These are phyloP conservation scores for Borovskyia barvae DNA, from an alignment of 208 protist genomes.

Conservation along the genomic window DNA sequence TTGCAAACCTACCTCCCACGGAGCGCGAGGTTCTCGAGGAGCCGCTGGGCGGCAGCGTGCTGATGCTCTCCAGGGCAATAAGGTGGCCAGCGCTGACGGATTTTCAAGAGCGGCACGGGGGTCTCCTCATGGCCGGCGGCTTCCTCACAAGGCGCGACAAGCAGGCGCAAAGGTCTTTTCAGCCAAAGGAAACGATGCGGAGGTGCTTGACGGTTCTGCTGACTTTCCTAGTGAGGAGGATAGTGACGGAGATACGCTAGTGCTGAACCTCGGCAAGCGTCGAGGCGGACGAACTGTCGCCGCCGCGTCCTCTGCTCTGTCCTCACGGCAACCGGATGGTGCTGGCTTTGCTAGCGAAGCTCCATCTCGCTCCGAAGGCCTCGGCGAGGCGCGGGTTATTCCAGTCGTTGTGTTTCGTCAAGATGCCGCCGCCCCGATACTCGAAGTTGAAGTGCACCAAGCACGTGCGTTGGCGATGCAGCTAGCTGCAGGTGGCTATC, in stretches of 20 bases:
- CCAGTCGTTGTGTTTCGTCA: conserved; percentile 13
- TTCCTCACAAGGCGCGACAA: too few species aligned
- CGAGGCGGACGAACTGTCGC: neutral
- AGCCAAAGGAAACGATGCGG: too few species aligned
- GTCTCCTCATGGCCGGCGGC: too few species aligned
- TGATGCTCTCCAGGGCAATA: too few species aligned
- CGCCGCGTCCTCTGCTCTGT: neutral
- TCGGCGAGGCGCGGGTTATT: conserved; percentile 9
- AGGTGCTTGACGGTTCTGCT: too few species aligned
- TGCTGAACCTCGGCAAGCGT: conserved; percentile 2
- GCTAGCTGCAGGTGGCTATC: conserved; percentile 4
- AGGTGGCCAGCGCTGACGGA: too few species aligned
- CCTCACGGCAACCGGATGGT: neutral
- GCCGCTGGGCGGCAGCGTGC: neutral
- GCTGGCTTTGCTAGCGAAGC: too few species aligned
- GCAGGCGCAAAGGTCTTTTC: too few species aligned
- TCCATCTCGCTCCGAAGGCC: too few species aligned
- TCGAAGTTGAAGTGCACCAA: conserved; percentile 20
- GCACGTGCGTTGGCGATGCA: conserved; percentile 6
- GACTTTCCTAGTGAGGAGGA: neutral
- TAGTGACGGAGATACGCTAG: neutral
- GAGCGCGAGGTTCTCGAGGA: too few species aligned
- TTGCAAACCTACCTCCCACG: too few species aligned
- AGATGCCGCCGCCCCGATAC: conserved; percentile 11
- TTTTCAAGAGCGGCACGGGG: too few species aligned